Evolutionary conservation across 2,329 filamentous ascomycete species (phyloP).

Genomic region (Orbilia javanica): DNA sequence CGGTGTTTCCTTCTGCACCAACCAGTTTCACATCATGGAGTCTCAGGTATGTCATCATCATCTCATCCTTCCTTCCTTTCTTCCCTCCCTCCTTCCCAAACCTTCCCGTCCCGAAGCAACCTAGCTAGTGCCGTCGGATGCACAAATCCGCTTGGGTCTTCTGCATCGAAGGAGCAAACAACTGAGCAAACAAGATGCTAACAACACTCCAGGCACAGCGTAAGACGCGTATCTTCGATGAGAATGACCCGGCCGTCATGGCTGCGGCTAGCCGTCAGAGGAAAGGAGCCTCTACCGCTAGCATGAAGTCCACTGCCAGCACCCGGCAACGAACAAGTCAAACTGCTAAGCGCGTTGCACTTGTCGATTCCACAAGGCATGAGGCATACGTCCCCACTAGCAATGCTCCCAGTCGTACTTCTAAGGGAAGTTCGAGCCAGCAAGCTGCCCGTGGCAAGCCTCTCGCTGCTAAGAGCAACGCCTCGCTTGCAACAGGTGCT

Average conservation of each 20-base stretch:
- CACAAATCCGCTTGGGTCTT: neutral
- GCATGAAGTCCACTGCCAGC: constrained; percentile 26
- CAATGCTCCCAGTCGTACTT: constrained; percentile 19
- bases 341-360: constrained; percentile 47
- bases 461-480: constrained; percentile 51
- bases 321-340: constrained; percentile 41
- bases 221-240: constrained; percentile 50
- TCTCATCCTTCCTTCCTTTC: neutral
- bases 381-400: constrained; percentile 24
- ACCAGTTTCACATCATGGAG: constrained; percentile 33
- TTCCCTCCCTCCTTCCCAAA: too few species aligned
- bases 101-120: neutral
- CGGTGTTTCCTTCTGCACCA: constrained; percentile 43
- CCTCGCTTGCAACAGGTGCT: constrained; percentile 33
- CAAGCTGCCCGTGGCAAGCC: constrained; percentile 41
- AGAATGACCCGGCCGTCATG: constrained; percentile 41
- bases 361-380: constrained; percentile 43
- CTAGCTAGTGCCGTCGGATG: neutral
- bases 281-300: constrained; percentile 40
- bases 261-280: constrained; percentile 38
- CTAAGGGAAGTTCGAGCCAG: constrained; percentile 44
- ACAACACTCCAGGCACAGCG: constrained; percentile 10
- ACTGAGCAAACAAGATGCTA: neutral
- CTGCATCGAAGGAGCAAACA: neutral
- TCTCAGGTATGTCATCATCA: constrained; percentile 30